Percentiles rank a stretch among this genome's conserved stretches.
Conservation (phyloP, 345 rosid genomes). For the Citrus sinensis region DVS_A1.0 CM039169.1:29918001-29918500, state of each 20-base stretch:
- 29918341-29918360: conserved; percentile 35
- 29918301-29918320: conserved; percentile 8
- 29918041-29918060: not conserved
- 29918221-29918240: not conserved
- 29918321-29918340: not conserved
- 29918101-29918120: not conserved
- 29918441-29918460: not conserved
- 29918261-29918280: not conserved
- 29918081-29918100: too few relatives aligned
- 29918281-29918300: conserved; percentile 6
- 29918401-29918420: not conserved
- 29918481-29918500: not conserved
- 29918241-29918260: not conserved
- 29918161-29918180: not conserved
- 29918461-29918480: not conserved
- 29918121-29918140: too few relatives aligned
- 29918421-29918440: not conserved
- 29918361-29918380: conserved; percentile 27
- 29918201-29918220: not conserved
- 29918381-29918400: not conserved
- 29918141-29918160: not conserved
- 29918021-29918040: too few relatives aligned
- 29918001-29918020: too few relatives aligned
- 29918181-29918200: not conserved
- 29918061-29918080: not conserved